Evolutionary conservation across 345 rosid genomes (phyloP).

Genomic region (Eucalyptus urophylla): DNA sequence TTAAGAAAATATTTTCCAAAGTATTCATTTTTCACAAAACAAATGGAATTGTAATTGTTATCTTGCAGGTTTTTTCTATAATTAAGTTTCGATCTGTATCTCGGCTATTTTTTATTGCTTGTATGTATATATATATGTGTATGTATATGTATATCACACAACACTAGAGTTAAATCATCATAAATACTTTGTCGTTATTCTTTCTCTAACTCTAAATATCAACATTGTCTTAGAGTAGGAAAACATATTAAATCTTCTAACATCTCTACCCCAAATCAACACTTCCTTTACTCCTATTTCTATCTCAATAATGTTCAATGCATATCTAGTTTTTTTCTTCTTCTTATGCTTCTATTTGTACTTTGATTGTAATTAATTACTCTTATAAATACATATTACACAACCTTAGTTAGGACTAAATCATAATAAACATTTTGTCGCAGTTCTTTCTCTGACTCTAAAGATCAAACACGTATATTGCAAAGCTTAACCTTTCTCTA

Average conservation of each 20-base stretch:
- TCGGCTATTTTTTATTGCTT: accelerated
- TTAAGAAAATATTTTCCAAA: neutral
- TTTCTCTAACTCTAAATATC: neutral
- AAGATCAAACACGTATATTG: neutral
- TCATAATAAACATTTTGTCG: neutral
- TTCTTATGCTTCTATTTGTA: neutral
- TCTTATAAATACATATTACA: neutral
- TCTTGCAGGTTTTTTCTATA: neutral
- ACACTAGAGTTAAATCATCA: neutral
- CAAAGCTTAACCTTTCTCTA: neutral
- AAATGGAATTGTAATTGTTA: neutral
- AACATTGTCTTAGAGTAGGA: accelerated
- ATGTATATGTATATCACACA: neutral
- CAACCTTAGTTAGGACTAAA: neutral
- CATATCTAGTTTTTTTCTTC: neutral
- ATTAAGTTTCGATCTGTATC: neutral
- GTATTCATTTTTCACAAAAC: too few species aligned
- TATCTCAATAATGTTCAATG: neutral
- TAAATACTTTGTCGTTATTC: neutral
- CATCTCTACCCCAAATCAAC: neutral
- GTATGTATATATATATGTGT: too few species aligned
- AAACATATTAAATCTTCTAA: neutral
- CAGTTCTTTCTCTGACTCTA: neutral
- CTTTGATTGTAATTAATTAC: neutral
- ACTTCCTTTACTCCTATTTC: neutral